phyloP scores from a whole-genome alignment of 2,329 filamentous ascomycete genomes.

The Colletotrichum sansevieriae region DNA sequence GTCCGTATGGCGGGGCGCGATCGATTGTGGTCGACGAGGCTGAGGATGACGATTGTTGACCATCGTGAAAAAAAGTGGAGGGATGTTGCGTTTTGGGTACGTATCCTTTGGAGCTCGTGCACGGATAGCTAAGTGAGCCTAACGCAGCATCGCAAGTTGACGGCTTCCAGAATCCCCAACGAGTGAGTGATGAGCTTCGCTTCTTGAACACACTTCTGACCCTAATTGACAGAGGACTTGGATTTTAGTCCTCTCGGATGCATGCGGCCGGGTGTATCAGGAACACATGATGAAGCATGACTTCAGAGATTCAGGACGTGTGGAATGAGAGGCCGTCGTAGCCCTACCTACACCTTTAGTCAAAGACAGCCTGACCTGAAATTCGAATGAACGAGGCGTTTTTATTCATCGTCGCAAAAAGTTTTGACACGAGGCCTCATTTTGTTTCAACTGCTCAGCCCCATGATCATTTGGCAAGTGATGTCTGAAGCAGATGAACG shows the following conservation, averaged over 20 bases:
- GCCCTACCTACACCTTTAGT: conserved; percentile 8
- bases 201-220: neutral
- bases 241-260: too few species aligned
- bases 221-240: too few species aligned
- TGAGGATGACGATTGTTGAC: conserved; percentile 8
- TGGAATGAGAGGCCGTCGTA: neutral
- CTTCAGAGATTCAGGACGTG: neutral
- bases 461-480: neutral
- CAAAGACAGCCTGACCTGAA: conserved; percentile 21
- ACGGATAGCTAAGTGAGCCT: conserved; percentile 6
- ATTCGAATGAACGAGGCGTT: conserved; percentile 5
- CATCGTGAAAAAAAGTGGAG: conserved; percentile 23
- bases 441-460: conserved; percentile 17
- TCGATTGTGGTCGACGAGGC: conserved; percentile 24
- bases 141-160: neutral
- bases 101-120: conserved; percentile 26
- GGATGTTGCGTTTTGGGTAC: conserved; percentile 14
- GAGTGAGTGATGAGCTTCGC: neutral
- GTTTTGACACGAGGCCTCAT: conserved; percentile 3
- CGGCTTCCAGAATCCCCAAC: neutral
- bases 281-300: neutral
- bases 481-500: conserved; percentile 16
- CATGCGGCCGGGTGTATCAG: neutral
- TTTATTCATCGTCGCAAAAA: conserved; percentile 3
- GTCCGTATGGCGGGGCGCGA: conserved; percentile 15